Percentiles rank a stretch among this genome's conserved stretches.
phyloP scores from a whole-genome alignment of 148 eudicot species.

The Persicaria tinctoria region DNA sequence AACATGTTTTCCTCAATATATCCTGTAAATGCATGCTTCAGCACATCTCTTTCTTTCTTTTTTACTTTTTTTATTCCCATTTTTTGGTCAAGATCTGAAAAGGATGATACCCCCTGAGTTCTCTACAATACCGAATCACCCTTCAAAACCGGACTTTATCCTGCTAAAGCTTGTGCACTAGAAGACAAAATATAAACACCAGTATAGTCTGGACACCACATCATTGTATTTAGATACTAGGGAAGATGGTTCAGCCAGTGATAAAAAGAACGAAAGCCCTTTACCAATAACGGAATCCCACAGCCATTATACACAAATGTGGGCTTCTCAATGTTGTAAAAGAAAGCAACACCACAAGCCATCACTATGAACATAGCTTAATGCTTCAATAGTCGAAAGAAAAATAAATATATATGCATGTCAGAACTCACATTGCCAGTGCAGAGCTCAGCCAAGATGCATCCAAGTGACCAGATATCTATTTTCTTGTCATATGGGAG shows the following conservation, averaged over 20 bases:
- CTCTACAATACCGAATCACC: neutral
- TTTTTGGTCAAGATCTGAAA: neutral
- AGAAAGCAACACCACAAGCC: neutral
- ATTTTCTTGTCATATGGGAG: constrained; percentile 89
- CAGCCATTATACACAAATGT: neutral
- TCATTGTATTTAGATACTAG: neutral
- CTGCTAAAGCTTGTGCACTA: neutral
- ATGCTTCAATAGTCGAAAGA: neutral
- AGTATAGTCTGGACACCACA: neutral
- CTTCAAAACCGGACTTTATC: neutral
- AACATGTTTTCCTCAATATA: neutral
- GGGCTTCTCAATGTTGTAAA: neutral
- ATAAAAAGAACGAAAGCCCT: neutral
- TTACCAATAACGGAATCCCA: neutral
- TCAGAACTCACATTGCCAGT: constrained; percentile 79
- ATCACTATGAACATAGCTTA: neutral
- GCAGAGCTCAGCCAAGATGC: constrained; percentile 98
- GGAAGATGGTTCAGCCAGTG: neutral
- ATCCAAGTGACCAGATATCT: constrained; percentile 96
- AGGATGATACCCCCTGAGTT: neutral
- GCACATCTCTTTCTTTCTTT: neutral
- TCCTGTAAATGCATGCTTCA: neutral
- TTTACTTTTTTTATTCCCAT: neutral
- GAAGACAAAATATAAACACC: neutral
- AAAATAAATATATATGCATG: constrained; percentile 1